Evolutionary conservation across 2,329 filamentous ascomycete species (phyloP), one percentile per base, ranked within the genome.

Genomic region (Talaromyces sp.): DNA sequence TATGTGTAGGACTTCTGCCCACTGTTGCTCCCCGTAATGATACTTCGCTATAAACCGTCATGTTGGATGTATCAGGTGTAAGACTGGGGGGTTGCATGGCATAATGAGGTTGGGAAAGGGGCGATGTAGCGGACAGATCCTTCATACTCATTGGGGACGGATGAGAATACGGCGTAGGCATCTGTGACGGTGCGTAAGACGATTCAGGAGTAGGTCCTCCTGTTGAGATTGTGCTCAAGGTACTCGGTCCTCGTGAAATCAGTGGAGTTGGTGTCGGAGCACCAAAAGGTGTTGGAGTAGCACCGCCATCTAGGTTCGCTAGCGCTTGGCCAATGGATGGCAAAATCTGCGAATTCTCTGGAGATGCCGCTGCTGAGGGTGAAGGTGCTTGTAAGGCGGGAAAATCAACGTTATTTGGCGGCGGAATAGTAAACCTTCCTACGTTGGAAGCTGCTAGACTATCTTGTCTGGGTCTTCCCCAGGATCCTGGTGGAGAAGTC

Each of bases 241-340:
- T 73, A 5, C 68, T 67, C 12, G 71, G 65, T 16, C 72, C 72
- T 65, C 67, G 37, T 69, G 68, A 39, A 69, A 54, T 33, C 37
- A 50, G 66, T 11, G 67, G 60, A 58, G 72, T 65, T 33, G 73
- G 71, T 37, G 69, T 52, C 12, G 46, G 58, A n/a, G 48, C 50
- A 56, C 9, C n/a, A 66, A 21, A 72, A 64, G 28, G 68, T 60
- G 42, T 67, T 21, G 62, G 71, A 46, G 60, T 70, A 66, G 62
- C 69, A 59, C 65, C 66, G 21, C 59, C 50, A 21, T 44, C 54
- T 7, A 76, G 63, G 7, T 66, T 67, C 23, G 70, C 70, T n/a
- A 80, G 68, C 23, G 77, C 71, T 7, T 74, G 74, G 39, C 73
- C 69, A 18, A 81, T 70, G 1, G 79, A 76, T 0, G 79, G 79